Percentiles rank a stretch among this genome's conserved stretches.
Evolutionary conservation across 2,329 filamentous ascomycete genomes (phyloP).

Genomic region (Cryphonectria naterciae): DNA sequence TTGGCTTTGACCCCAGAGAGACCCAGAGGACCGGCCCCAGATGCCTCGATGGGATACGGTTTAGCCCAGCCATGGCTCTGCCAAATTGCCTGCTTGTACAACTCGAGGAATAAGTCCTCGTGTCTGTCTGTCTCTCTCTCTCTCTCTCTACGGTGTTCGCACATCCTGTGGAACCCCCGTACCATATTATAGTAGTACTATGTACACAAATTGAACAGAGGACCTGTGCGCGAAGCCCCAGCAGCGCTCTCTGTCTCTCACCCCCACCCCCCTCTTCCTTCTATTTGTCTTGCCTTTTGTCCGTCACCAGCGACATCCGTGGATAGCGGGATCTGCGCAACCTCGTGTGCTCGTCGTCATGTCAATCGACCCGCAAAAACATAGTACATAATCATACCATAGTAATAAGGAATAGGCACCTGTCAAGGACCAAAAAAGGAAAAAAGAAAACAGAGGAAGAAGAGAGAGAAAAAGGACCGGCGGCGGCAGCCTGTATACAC

Average conservation of each 20-base stretch:
- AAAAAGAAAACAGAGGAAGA: not conserved
- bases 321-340: not conserved
- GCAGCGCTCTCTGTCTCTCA: too few species aligned
- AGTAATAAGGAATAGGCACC: not conserved
- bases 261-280: too few species aligned
- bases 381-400: too few species aligned
- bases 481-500: not conserved
- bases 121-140: not conserved
- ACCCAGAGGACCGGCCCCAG: conserved; percentile 17
- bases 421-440: not conserved
- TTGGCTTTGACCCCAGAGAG: not conserved
- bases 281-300: not conserved
- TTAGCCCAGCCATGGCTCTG: conserved; percentile 14
- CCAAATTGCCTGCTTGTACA: conserved; percentile 19
- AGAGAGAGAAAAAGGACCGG: not conserved
- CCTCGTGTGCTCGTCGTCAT: not conserved
- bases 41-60: conserved; percentile 20
- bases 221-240: not conserved
- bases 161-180: not conserved
- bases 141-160: not conserved
- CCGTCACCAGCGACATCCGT: not conserved
- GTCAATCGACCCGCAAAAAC: not conserved
- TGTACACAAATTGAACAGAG: not conserved
- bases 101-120: not conserved
- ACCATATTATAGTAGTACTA: not conserved